phyloP scores from a whole-genome alignment of 768 basidiomycete species.

The Mrakia frigida region DNA sequence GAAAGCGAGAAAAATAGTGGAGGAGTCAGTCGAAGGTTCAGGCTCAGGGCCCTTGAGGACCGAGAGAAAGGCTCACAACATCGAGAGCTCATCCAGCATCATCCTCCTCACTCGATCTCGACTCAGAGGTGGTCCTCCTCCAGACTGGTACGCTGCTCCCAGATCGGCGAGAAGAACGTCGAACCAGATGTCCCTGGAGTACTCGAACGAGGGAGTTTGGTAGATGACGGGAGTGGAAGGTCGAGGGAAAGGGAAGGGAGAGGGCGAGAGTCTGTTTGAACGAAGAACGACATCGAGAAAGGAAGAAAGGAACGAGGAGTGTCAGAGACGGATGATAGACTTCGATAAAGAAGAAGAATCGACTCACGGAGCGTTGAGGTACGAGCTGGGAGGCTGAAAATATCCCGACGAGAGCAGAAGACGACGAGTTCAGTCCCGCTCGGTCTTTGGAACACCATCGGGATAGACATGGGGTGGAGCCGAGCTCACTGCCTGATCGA shows the following conservation, averaged over 20 bases:
- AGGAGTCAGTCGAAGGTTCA: no score
- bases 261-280: background rate
- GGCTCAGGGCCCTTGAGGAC: no score
- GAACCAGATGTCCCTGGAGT: background rate
- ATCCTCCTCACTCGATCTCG: background rate
- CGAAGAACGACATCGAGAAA: background rate
- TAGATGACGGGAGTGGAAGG: background rate
- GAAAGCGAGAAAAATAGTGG: no score
- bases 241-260: background rate
- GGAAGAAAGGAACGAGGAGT: background rate
- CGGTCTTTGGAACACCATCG: background rate
- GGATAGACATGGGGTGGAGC: background rate
- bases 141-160: background rate
- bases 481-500: background rate
- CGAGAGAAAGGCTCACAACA: no score
- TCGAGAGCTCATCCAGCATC: background rate
- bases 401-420: background rate
- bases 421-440: background rate
- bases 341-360: no score
- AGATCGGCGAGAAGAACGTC: constrained; percentile 1
- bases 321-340: no score
- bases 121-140: background rate
- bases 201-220: constrained; percentile 3
- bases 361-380: constrained; percentile 1
- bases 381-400: background rate